phyloP scores from a whole-genome alignment of 2,329 filamentous ascomycete genomes.

The Cryphonectria japonica region DNA sequence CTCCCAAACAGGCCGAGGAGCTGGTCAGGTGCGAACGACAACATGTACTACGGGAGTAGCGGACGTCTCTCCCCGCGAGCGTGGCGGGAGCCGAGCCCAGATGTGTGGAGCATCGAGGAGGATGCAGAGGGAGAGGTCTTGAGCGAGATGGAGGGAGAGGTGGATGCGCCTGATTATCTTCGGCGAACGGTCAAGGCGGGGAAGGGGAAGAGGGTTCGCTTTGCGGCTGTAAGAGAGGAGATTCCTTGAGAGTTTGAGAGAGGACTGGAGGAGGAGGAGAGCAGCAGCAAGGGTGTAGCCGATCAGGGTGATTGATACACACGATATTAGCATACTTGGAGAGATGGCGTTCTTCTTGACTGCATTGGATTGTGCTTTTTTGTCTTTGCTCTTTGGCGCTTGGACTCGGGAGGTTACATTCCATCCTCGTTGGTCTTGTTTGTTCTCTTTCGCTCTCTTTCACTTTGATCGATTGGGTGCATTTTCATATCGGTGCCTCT shows the following conservation, averaged over 20 bases:
- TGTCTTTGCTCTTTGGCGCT: background rate
- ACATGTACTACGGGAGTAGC: constrained; percentile 27
- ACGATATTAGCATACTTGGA: constrained; percentile 1
- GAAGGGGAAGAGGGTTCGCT: constrained; percentile 63
- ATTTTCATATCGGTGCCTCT: background rate
- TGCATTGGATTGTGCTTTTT: background rate
- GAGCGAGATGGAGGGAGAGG: constrained; percentile 45
- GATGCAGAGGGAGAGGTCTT: constrained; percentile 58
- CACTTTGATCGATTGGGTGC: background rate
- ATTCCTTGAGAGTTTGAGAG: constrained; percentile 21
- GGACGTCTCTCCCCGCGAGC: constrained; percentile 49
- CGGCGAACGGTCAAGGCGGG: constrained; percentile 47
- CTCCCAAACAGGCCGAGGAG: constrained; percentile 38
- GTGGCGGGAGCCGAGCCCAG: constrained; percentile 62
- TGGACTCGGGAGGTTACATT: background rate
- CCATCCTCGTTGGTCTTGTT: background rate
- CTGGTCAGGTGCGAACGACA: constrained; percentile 30
- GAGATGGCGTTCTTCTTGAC: background rate
- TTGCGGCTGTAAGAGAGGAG: constrained; percentile 50
- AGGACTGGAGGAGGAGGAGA: too few species aligned
- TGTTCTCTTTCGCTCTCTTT: background rate
- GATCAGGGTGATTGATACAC: background rate
- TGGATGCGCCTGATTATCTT: constrained; percentile 36
- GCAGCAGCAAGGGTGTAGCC: too few species aligned
- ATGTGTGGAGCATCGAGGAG: constrained; percentile 64